Percentiles rank a stretch among this genome's conserved stretches.
Evolutionary conservation across 75 land plant species (phyloP).

Genomic region (Chamaecyparis obtusa): DNA sequence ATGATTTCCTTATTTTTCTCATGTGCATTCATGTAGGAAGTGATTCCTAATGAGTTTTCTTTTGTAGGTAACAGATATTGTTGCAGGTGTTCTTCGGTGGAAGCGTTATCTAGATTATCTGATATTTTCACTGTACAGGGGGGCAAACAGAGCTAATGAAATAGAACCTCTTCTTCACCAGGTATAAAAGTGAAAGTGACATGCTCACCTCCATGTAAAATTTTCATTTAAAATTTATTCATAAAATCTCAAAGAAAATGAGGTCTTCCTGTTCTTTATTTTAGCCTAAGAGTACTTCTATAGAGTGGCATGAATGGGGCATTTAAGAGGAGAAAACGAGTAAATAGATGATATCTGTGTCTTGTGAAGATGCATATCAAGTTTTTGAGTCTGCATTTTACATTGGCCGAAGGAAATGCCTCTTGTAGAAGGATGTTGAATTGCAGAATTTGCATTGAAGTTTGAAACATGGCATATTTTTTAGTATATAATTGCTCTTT

Average conservation of each 20-base stretch:
- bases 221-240: not conserved
- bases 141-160: slow-evolving; percentile 37
- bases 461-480: not conserved
- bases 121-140: slow-evolving; percentile 62
- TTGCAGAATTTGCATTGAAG: not conserved
- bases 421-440: slow-evolving; percentile 3
- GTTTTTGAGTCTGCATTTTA: slow-evolving; percentile 2
- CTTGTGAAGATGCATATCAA: not conserved
- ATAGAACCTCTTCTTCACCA: slow-evolving; percentile 94
- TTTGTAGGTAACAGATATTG: slow-evolving; percentile 82
- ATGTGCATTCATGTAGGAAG: not conserved
- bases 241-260: not conserved
- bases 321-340: not conserved
- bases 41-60: not conserved
- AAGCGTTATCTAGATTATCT: slow-evolving; percentile 83
- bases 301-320: not conserved
- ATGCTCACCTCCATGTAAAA: not conserved
- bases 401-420: not conserved
- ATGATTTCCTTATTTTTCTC: not conserved
- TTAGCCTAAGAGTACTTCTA: not conserved
- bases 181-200: slow-evolving; percentile 31
- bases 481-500: not conserved
- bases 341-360: not conserved
- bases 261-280: not conserved
- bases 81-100: slow-evolving; percentile 89